A percentile compares a stretch with the other conserved stretches of the same genome.
phyloP scores from a whole-genome alignment of 2,329 filamentous ascomycete genomes.

The Sporothrix mexicana region DNA sequence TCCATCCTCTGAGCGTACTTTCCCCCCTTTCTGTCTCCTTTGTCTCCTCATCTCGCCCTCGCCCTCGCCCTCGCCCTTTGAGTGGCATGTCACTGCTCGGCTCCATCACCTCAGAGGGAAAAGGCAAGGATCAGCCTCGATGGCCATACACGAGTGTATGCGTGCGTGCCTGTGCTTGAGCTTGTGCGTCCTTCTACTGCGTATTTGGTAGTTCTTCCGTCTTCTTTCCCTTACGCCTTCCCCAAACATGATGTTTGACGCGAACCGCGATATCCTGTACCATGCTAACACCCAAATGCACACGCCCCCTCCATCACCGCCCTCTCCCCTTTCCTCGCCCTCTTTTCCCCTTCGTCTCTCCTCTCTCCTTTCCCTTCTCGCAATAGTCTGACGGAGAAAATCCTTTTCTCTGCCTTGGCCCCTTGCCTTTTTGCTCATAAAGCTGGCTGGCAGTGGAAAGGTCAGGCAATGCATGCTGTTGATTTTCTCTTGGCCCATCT shows the following conservation, averaged over 20 bases:
- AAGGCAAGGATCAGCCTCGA: slow-evolving; percentile 2
- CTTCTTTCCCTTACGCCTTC: background rate
- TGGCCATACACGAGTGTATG: background rate
- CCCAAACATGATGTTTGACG: background rate
- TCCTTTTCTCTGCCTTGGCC: background rate
- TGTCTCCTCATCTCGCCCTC: background rate
- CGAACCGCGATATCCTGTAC: background rate
- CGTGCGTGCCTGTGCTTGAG: background rate
- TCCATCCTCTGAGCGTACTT: background rate
- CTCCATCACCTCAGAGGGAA: background rate
- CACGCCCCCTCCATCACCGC: slow-evolving; percentile 20
- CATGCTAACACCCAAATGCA: background rate
- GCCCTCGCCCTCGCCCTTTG: background rate
- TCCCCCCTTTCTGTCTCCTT: background rate
- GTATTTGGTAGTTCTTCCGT: background rate
- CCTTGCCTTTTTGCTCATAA: background rate
- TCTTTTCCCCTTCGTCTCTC: background rate
- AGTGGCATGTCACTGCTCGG: slow-evolving; percentile 1
- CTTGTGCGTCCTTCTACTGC: background rate
- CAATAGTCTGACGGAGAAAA: background rate
- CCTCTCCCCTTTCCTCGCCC: background rate
- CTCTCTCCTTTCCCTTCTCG: background rate
- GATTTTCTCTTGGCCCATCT: background rate
- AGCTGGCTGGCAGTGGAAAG: background rate
- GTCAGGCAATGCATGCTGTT: background rate